A percentile compares a stretch with the other conserved stretches of the same genome.
Evolutionary conservation across 306 rosid species (phyloP).

Genomic region (Dalbergia cultrata): DNA sequence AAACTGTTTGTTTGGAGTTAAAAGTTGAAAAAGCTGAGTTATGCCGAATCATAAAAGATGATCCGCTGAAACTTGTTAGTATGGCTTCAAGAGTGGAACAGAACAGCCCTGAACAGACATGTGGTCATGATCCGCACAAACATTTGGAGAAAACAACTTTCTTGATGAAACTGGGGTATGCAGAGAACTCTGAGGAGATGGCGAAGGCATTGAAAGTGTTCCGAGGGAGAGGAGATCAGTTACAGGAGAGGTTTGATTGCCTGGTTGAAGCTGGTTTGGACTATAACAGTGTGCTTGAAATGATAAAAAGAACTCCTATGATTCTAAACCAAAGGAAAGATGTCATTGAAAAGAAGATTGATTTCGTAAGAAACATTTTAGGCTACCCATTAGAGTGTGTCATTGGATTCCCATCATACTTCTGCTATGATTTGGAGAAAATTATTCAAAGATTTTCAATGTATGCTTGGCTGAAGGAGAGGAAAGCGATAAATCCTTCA

Average conservation of each 20-base stretch:
- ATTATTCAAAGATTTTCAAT: constrained; percentile 67
- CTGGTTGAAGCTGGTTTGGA: constrained; percentile 87
- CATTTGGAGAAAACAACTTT: constrained; percentile 66
- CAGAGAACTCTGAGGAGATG: constrained; percentile 89
- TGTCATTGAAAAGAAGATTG: constrained; percentile 67
- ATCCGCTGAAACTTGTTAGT: constrained; percentile 62
- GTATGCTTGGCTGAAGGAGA: constrained; percentile 75
- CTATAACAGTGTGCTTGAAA: constrained; percentile 51
- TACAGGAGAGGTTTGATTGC: constrained; percentile 90
- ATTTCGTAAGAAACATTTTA: constrained; percentile 55
- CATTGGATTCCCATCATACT: constrained; percentile 68
- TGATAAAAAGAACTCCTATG: constrained; percentile 68
- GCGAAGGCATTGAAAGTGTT: constrained; percentile 66
- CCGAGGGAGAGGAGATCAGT: constrained; percentile 79
- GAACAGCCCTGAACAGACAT: constrained; percentile 40
- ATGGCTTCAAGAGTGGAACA: constrained; percentile 58
- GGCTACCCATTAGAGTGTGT: constrained; percentile 74
- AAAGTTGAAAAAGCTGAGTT: constrained; percentile 61
- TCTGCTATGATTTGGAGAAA: constrained; percentile 67
- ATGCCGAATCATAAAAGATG: constrained; percentile 63
- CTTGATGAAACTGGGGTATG: constrained; percentile 73
- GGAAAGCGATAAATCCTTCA: constrained; percentile 59
- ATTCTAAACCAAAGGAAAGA: constrained; percentile 68
- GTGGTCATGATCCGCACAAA: constrained; percentile 43
- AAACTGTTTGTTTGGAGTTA: constrained; percentile 63